Base-by-base conservation (phyloP, 129 eudicot species). In the Smallanthus sonchifolius region DNA sequence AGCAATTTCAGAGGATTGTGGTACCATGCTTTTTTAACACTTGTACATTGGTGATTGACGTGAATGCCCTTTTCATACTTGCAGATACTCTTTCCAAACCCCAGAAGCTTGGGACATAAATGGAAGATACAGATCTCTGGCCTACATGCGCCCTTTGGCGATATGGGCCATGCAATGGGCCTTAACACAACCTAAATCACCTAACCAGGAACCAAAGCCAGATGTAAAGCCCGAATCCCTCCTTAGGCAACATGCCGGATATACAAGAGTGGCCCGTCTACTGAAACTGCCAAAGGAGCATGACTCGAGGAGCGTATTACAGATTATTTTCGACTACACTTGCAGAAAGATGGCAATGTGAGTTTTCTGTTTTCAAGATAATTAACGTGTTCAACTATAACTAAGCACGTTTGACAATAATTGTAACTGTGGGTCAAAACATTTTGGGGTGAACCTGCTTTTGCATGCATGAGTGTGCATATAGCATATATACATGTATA, bases 121-220 rank as follows among this genome's bases (percentile, higher is more conserved):
- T 13, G 99, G 92, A 20, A 69, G 61, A 28, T 94, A 90, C 66
- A 82, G 97, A 80, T 81, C 98, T 34, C 62, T 90, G 2, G 78
- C 88, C 44, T 94, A 94, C 80, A 90, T 94, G 98, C 92, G 96
- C 32, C 98, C 97, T 6, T 78, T 94, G 77, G 96, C 91, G 20
- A 88, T 94, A 48, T 94, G 98, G 98, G 97, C 96, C 49, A 94
- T 94, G 87, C 97, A 94, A 62, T 90, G 98, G 98, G 98, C 98
- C 34, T 64, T 94, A 37, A 73, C 88, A 14, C 91, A 70, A 32
- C 91, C 92, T 38, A 83, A 83, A 67, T 44, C 24, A 20, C 70
- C 85, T 4, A 70, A 71, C 45, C 84, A 70, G 55, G 84, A 91
- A 75, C 64, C 16, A 16, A 85, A 73, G 74, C 80, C 85, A 2